Evolutionary conservation across 1,139 yeast species (phyloP).

Genomic region (Saccharomycopsis phalli): DNA sequence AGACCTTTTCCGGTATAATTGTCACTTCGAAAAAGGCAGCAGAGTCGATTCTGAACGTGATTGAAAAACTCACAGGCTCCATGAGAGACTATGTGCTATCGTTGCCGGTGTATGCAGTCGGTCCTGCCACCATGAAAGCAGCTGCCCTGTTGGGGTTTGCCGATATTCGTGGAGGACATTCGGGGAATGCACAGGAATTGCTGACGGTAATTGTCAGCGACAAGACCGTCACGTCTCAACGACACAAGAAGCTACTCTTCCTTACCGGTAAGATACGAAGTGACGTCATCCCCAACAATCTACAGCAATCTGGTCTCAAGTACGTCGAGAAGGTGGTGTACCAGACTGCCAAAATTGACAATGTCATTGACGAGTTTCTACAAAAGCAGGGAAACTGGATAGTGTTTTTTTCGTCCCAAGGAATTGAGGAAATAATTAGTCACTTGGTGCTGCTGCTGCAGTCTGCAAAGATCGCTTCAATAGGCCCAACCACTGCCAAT

Average conservation of each 20-base stretch:
- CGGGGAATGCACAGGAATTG: slow-evolving; percentile 68
- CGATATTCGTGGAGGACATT: slow-evolving; percentile 48
- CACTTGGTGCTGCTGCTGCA: slow-evolving; percentile 28
- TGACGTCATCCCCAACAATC: slow-evolving; percentile 66
- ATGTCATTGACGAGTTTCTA: slow-evolving; percentile 36
- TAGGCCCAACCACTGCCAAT: slow-evolving; percentile 87
- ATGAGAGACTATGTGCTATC: slow-evolving; percentile 19
- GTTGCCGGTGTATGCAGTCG: slow-evolving; percentile 75
- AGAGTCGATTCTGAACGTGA: slow-evolving; percentile 54
- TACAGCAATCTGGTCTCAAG: slow-evolving; percentile 37
- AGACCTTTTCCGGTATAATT: slow-evolving; percentile 42
- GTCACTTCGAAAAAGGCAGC: slow-evolving; percentile 93
- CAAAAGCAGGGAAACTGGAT: slow-evolving; percentile 43
- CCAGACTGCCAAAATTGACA: slow-evolving; percentile 46
- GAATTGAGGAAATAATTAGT: slow-evolving; percentile 55
- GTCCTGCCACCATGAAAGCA: slow-evolving; percentile 74
- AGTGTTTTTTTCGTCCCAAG: slow-evolving; percentile 88
- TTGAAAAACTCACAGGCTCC: slow-evolving; percentile 24
- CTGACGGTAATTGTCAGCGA: slow-evolving; percentile 52
- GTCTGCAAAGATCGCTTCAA: slow-evolving; percentile 52
- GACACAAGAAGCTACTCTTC: slow-evolving; percentile 42
- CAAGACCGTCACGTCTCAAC: slow-evolving; percentile 26
- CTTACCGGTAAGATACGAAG: slow-evolving; percentile 82
- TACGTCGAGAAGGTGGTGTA: slow-evolving; percentile 63
- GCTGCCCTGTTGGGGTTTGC: slow-evolving; percentile 56